phyloP scores from a whole-genome alignment of 2,329 filamentous ascomycete genomes.

The Raffaelea deltoideospora region DNA sequence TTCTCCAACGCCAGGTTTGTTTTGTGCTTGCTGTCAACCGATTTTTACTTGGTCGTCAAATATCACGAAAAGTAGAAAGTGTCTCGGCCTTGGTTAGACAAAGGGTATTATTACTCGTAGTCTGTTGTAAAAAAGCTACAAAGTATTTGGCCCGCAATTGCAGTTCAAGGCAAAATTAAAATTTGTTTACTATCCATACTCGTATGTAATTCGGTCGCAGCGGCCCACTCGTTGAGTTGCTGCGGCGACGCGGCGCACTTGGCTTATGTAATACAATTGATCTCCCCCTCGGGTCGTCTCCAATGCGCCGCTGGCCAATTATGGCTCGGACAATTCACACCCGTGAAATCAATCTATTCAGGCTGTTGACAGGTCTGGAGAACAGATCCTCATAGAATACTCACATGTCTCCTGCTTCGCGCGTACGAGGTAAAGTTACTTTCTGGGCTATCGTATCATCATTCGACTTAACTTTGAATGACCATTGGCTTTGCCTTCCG shows the following conservation, averaged over 20 bases:
- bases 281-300: too few species aligned
- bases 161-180: neutral
- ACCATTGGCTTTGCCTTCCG: neutral
- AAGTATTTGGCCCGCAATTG: neutral
- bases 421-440: neutral
- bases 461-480: neutral
- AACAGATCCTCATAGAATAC: neutral
- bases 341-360: too few species aligned
- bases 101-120: too few species aligned
- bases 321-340: too few species aligned
- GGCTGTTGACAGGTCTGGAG: too few species aligned
- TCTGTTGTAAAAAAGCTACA: neutral
- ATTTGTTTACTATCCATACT: neutral
- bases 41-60: neutral
- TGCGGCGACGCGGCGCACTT: slow-evolving; percentile 9
- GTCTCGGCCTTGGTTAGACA: neutral
- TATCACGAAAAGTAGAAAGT: too few species aligned
- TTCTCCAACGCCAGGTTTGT: neutral
- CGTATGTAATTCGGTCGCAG: neutral
- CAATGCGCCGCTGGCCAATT: too few species aligned
- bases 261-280: neutral
- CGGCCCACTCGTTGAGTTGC: slow-evolving; percentile 5
- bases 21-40: neutral
- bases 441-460: neutral
- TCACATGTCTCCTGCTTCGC: neutral